phyloP scores from a whole-genome alignment of 805 yeast species.

The Yarrowia sp. region DNA sequence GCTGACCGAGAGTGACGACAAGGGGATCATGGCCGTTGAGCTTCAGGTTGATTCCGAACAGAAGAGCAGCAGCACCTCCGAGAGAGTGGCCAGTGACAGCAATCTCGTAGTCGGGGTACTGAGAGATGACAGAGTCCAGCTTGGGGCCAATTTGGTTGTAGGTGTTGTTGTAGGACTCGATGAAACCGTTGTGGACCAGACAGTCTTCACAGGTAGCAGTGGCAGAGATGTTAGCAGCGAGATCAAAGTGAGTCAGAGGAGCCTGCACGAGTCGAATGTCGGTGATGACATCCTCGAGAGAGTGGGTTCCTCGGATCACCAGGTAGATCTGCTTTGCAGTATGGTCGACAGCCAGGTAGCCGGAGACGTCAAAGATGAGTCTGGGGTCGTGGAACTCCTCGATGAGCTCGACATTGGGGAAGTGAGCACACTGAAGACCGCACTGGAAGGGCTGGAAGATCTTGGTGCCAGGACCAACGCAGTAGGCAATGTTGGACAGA shows the following conservation, averaged over 20 bases:
- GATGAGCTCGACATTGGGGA: slow-evolving; percentile 31
- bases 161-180: slow-evolving; percentile 24
- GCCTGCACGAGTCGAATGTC: slow-evolving; percentile 19
- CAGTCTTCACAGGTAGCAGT: slow-evolving; percentile 20
- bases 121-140: slow-evolving; percentile 4
- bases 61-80: slow-evolving; percentile 34
- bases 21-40: slow-evolving; percentile 34
- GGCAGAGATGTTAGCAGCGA: slow-evolving; percentile 6
- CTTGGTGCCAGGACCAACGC: slow-evolving; percentile 18
- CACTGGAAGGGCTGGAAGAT: slow-evolving; percentile 32
- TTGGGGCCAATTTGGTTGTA: slow-evolving; percentile 21
- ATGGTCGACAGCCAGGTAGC: slow-evolving; percentile 31
- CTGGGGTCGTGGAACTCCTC: slow-evolving; percentile 23
- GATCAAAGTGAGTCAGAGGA: slow-evolving; percentile 18
- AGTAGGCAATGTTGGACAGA: slow-evolving; percentile 24
- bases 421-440: slow-evolving; percentile 21
- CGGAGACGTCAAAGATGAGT: slow-evolving; percentile 8
- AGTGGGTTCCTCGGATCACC: slow-evolving; percentile 30
- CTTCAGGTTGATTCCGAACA: slow-evolving; percentile 35
- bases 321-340: slow-evolving; percentile 25
- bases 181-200: slow-evolving; percentile 26
- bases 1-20: slow-evolving; percentile 32
- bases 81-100: slow-evolving; percentile 32
- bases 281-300: slow-evolving; percentile 23
- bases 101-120: slow-evolving; percentile 28